These are phyloP conservation scores for Leptosphaerulina australis DNA, from an alignment of 2,329 filamentous ascomycete genomes.

Conservation along the genomic window DNA sequence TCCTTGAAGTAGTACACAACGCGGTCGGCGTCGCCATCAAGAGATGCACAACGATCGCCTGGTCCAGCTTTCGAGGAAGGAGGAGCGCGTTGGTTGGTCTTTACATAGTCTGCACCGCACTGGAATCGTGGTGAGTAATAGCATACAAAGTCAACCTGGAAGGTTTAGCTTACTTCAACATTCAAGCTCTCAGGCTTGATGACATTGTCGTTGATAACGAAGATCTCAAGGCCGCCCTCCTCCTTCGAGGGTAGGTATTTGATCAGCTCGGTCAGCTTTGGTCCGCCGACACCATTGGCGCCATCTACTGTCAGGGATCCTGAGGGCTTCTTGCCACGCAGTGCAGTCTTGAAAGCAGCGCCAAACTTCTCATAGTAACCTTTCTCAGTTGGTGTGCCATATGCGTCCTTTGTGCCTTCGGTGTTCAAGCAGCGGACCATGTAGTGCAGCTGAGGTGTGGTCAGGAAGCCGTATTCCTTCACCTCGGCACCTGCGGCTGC, in stretches of 20 bases:
- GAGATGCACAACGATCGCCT: conserved; percentile 82
- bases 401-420: conserved; percentile 81
- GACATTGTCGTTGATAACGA: conserved; percentile 90
- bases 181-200: conserved; percentile 89
- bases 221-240: conserved; percentile 75
- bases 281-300: conserved; percentile 94
- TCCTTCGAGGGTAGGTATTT: conserved; percentile 75
- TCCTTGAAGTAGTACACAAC: conserved; percentile 95
- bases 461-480: conserved; percentile 87
- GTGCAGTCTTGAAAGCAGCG: conserved; percentile 80
- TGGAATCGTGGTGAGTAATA: conserved; percentile 47
- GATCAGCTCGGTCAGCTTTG: conserved; percentile 84
- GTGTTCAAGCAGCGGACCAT: conserved; percentile 94
- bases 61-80: conserved; percentile 77
- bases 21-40: conserved; percentile 94
- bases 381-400: conserved; percentile 84
- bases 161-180: conserved; percentile 69
- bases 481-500: conserved; percentile 75
- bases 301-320: conserved; percentile 87
- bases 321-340: conserved; percentile 71
- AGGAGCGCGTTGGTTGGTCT: conserved; percentile 92
- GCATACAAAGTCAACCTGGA: neutral
- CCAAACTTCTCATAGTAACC: conserved; percentile 96
- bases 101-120: conserved; percentile 96
- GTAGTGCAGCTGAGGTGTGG: conserved; percentile 98